A percentile compares a stretch with the other conserved stretches of the same genome.
These are phyloP conservation scores for Pythium sukuiense DNA, from an alignment of 352 stramenopile genomes.

Conservation along the genomic window DNA sequence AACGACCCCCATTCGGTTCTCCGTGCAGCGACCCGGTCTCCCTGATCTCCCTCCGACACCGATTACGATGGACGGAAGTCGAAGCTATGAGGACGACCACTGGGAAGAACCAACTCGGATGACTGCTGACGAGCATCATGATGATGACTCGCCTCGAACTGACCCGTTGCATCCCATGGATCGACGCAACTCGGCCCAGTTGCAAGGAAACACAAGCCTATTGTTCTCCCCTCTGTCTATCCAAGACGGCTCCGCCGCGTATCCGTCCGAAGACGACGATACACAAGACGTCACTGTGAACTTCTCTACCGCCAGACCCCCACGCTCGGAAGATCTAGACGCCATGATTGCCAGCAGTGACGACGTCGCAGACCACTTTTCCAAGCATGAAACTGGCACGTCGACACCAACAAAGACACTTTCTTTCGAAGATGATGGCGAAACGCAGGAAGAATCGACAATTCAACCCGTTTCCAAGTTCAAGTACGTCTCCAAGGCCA, in stretches of 20 bases:
- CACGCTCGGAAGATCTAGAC: not conserved
- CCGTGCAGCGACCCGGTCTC: not conserved
- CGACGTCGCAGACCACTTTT: not conserved
- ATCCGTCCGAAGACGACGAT: constrained; percentile 27
- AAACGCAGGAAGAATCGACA: not conserved
- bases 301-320: not conserved
- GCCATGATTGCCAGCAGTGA: not conserved
- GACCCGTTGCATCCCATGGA: constrained; percentile 8
- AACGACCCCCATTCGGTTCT: constrained; percentile 3
- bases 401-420: constrained; percentile 19
- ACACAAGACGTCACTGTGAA: not conserved
- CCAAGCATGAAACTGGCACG: not conserved
- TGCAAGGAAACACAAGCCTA: constrained; percentile 11
- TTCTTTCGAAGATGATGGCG: constrained; percentile 19
- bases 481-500: constrained; percentile 30
- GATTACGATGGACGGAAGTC: constrained; percentile 16
- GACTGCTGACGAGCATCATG: not conserved
- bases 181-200: constrained; percentile 15
- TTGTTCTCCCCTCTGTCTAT: constrained; percentile 28
- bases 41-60: constrained; percentile 18
- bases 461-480: constrained; percentile 11
- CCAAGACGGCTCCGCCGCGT: constrained; percentile 19
- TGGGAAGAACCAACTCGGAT: not conserved
- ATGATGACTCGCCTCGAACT: not conserved
- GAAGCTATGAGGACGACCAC: constrained; percentile 7